Conservation (phyloP, 2,329 filamentous ascomycete genomes). For the Thermothelomyces thermophilus region DNA sequence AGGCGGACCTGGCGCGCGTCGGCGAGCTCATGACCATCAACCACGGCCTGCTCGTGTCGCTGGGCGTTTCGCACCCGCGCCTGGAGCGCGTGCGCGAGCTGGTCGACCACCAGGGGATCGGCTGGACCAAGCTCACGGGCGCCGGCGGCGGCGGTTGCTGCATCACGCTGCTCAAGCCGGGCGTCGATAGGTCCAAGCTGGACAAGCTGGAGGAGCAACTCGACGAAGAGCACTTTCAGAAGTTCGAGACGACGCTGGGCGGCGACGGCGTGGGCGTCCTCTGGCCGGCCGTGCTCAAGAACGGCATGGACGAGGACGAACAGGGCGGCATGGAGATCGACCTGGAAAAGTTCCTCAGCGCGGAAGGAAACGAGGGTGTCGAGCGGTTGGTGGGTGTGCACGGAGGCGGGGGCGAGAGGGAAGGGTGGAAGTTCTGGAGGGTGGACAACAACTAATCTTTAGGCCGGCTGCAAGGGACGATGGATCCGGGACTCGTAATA, state of each 20-base stretch:
- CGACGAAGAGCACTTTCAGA: conserved; percentile 66
- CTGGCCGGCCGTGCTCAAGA: conserved; percentile 85
- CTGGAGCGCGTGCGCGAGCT: conserved; percentile 88
- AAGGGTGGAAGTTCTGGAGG: conserved; percentile 85
- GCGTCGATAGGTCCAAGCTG: conserved; percentile 50
- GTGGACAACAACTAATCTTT: conserved; percentile 41
- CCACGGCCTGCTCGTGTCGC: conserved; percentile 80
- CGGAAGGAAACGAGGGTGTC: conserved; percentile 76
- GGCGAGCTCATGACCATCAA: conserved; percentile 91
- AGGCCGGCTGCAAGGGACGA: background rate
- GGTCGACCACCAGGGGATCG: conserved; percentile 80
- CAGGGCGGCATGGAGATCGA: conserved; percentile 90
- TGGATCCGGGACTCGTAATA: background rate
- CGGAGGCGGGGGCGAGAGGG: conserved; percentile 58
- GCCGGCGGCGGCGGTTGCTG: conserved; percentile 94
- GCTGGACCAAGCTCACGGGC: conserved; percentile 96
- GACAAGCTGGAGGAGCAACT: conserved; percentile 59
- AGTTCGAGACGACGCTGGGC: conserved; percentile 83
- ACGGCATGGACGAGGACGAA: conserved; percentile 68
- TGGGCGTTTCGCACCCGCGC: conserved; percentile 91
- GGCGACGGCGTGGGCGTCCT: conserved; percentile 92
- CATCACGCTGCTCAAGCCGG: conserved; percentile 78
- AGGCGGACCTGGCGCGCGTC: conserved; percentile 61
- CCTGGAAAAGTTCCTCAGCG: conserved; percentile 73
- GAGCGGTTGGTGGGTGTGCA: conserved; percentile 80